Evolutionary conservation across 2,329 filamentous ascomycete genomes (phyloP), one percentile per base, ranked within the genome.

Genomic region (Fusarium sp.): DNA sequence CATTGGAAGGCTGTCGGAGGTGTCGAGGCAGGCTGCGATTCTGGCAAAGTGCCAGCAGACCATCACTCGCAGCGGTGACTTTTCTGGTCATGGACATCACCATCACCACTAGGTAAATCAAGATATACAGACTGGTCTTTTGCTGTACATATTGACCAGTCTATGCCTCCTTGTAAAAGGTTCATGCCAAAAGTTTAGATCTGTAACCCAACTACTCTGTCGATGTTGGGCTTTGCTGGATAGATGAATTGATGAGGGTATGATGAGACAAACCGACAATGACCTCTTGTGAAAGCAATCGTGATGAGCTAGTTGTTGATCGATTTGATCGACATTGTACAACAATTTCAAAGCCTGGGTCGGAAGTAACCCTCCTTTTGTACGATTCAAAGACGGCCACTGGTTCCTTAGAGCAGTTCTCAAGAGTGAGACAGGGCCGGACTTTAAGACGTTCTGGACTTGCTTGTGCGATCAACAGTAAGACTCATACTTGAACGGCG

Each of bases 1-100:
- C 14, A 89, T 98, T 76, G 87, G 92, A 17, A 88, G 90, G 51
- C 85, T 98, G 57, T 92, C 90, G 5, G 93, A 98, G 78, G 92
- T 98, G 2, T 92, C 92, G 29, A 91, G 91, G 78, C 94, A 97
- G 83, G 93, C 94, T 14, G 89, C 90, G 61, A 93, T 96, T 65
- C 84, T 95, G 74, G 89, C 91, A 49, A 93, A 94, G 81, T 96
- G 94, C 78, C 92, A 93, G 79, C 89, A 87, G 76, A 83, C 83
- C 5, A 82, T 88, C 38, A 77, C 77, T 3, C 72, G 80, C 61
- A 81, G 72, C 38, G 80, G 79, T 11, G 76, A 81, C 44, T 65
- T 69, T 44, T 72, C 71, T n/a, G 72, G 73, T 5, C 64, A 73
- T 31, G 36, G 27, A 10, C 66, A 69, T 55, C 53, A 64, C 55